Evolutionary conservation across 441 rosid species (phyloP), one percentile per base, ranked within the genome.

Genomic region (Gossypium davidsonii): DNA sequence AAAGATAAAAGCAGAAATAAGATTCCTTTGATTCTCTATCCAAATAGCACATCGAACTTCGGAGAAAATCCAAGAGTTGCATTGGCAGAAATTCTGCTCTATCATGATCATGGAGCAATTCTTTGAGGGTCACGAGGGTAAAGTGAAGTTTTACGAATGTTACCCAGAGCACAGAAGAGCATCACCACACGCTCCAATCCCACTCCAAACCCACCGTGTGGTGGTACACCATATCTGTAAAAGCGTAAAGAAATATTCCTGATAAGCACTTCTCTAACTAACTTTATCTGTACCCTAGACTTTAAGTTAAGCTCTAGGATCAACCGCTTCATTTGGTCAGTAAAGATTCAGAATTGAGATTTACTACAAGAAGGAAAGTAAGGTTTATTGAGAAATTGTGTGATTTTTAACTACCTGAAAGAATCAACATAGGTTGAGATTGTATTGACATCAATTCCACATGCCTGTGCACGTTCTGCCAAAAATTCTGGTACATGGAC

Each of bases 151-250:
- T 87, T 90, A 28, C 97, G 82, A 61, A 94, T 90, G 85, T 92
- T 91, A 26, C 90, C 89, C 71, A 91, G 85, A 14, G 85, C 91
- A 37, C 89, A 90, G 79, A 89, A 94, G n/a, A 94, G 86, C 97
- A 94, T 94, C 6, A 94, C 91, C 55, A 90, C 97, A 5, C 94
- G 89, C 81, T 94, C 95, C 76, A 93, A 68, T 18, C 97, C 98
- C 11, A 87, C 92, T 44, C 97, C 92, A 15, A 94, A 92, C 6
- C 98, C 97, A 17, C 93, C 98, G 18, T 92, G 97, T 0, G 90
- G 95, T 34, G 98, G 91, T 3, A 87, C 90, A 28, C 97, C 97
- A 53, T 85, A 89, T 76, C 96, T 93, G 81, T 48, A 10, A 26
- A 11, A 72, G 31, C 10, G 17, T 5, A 46, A 72, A 61, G 11